Evolutionary conservation across 1,284 basidiomycete genomes (phyloP), one percentile per base, ranked within the genome.

Genomic region (Trichosporon sp.): DNA sequence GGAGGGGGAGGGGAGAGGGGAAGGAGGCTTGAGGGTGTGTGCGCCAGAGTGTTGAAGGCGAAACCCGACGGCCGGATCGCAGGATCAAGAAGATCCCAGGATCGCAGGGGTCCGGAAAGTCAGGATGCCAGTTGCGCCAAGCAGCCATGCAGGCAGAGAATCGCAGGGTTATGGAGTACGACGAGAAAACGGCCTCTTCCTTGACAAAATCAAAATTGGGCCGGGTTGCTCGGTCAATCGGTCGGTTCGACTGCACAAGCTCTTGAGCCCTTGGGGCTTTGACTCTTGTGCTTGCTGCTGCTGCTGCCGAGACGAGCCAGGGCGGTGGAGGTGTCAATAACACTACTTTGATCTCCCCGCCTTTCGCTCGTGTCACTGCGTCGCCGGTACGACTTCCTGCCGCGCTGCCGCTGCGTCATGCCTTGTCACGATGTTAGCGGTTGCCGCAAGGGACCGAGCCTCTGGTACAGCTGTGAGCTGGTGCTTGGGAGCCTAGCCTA

Each of bases 61-160:
- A 54, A 54, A 54, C 10, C 49, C 49, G 49, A 54, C 49, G 49
- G 49, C 25, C 25, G 25, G 49, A 29, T 54, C 49, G 49, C 49
- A 54, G 49, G 49, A 54, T 52, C 40, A 23, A 44, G 40, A n/a
- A 44, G 40, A 44, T 44, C 46, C 25, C 46, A 52, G 25, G 46
- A 52, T 52, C 46, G 46, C 25, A 52, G 46, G 46, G 10, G 4
- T 7, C 11, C 19, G 13, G 46, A 27, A 23, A 14, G 46, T 14
- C 49, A n/a, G 49, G 49, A 54, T n/a, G n/a, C n/a, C n/a, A n/a
- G n/a, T n/a, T n/a, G 40, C 27, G 49, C 49, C 49, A 54, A n/a
- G n/a, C n/a, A n/a, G n/a, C n/a, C n/a, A n/a, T n/a, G n/a, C n/a
- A n/a, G n/a, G n/a, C n/a, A n/a, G n/a, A n/a, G 49, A 21, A n/a